Evolutionary conservation across 768 basidiomycete genomes (phyloP).

Genomic region (Calvatia gigantea): DNA sequence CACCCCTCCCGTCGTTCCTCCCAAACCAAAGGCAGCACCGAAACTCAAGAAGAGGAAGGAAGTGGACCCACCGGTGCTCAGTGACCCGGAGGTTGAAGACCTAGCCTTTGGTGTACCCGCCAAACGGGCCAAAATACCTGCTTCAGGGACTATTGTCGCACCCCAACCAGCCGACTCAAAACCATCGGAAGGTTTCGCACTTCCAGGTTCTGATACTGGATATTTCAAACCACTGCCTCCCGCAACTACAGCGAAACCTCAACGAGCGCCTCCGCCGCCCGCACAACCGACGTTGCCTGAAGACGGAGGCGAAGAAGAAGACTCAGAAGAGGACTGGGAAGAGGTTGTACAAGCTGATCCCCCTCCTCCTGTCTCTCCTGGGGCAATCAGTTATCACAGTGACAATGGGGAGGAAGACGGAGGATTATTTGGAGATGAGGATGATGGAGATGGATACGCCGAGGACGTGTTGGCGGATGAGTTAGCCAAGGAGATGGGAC

Average conservation of each 20-base stretch:
- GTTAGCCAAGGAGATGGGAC: constrained; percentile 7
- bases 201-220: constrained; percentile 11
- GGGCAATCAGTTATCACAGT: constrained; percentile 8
- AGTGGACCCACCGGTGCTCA: not conserved
- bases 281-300: not conserved
- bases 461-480: constrained; percentile 12
- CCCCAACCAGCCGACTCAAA: constrained; percentile 2
- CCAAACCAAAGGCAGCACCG: not conserved
- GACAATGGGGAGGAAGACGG: constrained; percentile 8
- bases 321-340: constrained; percentile 17
- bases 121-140: constrained; percentile 1
- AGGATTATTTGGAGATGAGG: constrained; percentile 15
- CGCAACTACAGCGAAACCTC: not conserved
- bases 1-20: constrained; percentile 29
- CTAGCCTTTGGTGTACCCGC: constrained; percentile 10
- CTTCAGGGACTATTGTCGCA: not conserved
- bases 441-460: not conserved
- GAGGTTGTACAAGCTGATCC: constrained; percentile 11
- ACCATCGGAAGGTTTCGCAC: constrained; percentile 7
- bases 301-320: constrained; percentile 10
- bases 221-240: constrained; percentile 8
- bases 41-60: constrained; percentile 8
- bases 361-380: not conserved
- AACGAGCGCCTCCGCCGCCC: not conserved
- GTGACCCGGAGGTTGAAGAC: constrained; percentile 4